Evolutionary conservation across 305 asterid species (phyloP).

Genomic region (Salvia sclarea): DNA sequence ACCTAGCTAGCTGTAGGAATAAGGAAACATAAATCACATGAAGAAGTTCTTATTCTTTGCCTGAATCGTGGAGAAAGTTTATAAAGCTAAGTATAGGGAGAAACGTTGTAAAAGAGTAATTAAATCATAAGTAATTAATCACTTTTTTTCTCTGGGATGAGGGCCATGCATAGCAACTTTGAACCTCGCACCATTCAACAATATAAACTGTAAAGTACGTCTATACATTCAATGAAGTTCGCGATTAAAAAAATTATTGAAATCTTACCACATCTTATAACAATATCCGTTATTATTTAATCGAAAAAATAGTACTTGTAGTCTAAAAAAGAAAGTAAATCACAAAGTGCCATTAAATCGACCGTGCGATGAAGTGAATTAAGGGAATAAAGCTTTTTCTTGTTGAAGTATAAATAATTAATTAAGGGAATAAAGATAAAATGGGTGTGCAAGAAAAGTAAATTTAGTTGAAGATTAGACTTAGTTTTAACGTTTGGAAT

Average conservation of each 20-base stretch:
- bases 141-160: neutral
- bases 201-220: slow-evolving; percentile 5
- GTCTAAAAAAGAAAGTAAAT: neutral
- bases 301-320: no score
- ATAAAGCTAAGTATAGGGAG: no score
- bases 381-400: slow-evolving; percentile 33
- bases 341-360: slow-evolving; percentile 38
- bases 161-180: slow-evolving; percentile 14
- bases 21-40: neutral
- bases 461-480: slow-evolving; percentile 37
- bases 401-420: no score
- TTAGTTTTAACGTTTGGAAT: slow-evolving; percentile 64
- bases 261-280: no score
- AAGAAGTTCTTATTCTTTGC: neutral
- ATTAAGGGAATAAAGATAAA: slow-evolving; percentile 28
- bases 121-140: neutral
- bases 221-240: no score
- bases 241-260: no score
- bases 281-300: no score
- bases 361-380: no score
- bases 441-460: slow-evolving; percentile 36
- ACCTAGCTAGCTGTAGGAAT: neutral
- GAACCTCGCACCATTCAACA: slow-evolving; percentile 14
- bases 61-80: neutral
- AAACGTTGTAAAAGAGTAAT: neutral